These are phyloP conservation scores for Fulvia fulva DNA, from an alignment of 2,329 filamentous ascomycete species.

Conservation along the genomic window DNA sequence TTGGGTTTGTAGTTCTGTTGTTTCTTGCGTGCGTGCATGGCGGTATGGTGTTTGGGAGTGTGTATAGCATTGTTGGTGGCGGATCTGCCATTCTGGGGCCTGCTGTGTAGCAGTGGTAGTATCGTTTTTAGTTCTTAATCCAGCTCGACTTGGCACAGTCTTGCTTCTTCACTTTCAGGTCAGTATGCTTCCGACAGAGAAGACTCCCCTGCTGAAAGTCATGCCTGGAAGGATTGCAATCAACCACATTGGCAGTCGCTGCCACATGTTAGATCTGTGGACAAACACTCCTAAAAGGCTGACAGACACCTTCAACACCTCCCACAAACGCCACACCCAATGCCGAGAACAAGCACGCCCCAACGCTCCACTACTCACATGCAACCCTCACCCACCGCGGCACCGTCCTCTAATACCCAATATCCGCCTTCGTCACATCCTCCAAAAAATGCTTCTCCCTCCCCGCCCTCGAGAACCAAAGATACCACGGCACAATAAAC, in stretches of 20 bases:
- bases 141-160: not conserved
- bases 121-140: not conserved
- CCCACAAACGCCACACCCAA: not conserved
- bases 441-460: slow-evolving; percentile 45
- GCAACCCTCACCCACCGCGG: not conserved
- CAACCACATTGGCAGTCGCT: not conserved
- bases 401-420: slow-evolving; percentile 33
- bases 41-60: not conserved
- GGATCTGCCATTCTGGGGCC: not conserved
- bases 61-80: not conserved
- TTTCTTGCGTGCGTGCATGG: not conserved
- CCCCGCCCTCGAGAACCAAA: slow-evolving; percentile 42
- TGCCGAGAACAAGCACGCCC: not conserved
- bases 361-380: too few relatives aligned
- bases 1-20: not conserved
- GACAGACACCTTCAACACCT: too few relatives aligned
- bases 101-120: not conserved
- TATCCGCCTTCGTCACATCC: slow-evolving; percentile 42
- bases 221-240: too few relatives aligned
- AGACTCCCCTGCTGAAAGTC: too few relatives aligned
- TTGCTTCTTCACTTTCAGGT: not conserved
- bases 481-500: slow-evolving; percentile 44
- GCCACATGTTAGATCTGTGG: too few relatives aligned
- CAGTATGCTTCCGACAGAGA: not conserved
- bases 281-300: too few relatives aligned